Evolutionary conservation across 495 filamentous ascomycete species (phyloP).

Genomic region (Echria macrotheca): DNA sequence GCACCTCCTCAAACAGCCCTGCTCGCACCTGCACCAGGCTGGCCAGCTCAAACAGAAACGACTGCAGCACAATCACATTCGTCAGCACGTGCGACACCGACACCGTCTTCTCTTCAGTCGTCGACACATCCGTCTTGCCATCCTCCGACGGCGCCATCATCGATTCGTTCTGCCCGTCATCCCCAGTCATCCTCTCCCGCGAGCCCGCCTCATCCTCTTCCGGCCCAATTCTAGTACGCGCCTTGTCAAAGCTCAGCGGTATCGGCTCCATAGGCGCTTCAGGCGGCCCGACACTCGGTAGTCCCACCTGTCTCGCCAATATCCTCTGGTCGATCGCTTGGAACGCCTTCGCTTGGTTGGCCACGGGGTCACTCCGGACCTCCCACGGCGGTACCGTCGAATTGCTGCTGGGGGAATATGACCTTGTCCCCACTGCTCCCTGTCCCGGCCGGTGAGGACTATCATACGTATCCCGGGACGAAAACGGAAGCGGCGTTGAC

Average conservation of each 20-base stretch:
- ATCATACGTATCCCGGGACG: slow-evolving; percentile 26
- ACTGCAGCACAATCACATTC: slow-evolving; percentile 66
- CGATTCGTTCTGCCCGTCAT: slow-evolving; percentile 13
- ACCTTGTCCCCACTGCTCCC: slow-evolving; percentile 19
- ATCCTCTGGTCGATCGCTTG: slow-evolving; percentile 50
- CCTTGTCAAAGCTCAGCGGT: slow-evolving; percentile 33
- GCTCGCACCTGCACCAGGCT: slow-evolving; percentile 82
- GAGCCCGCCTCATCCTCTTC: not conserved
- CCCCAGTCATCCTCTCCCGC: slow-evolving; percentile 17
- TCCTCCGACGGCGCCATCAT: slow-evolving; percentile 34
- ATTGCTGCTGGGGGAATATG: slow-evolving; percentile 34
- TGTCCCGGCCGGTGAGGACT: too few species aligned
- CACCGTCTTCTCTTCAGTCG: slow-evolving; percentile 39
- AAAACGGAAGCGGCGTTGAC: slow-evolving; percentile 27
- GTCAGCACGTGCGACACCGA: slow-evolving; percentile 86
- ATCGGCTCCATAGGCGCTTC: slow-evolving; percentile 32
- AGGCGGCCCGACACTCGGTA: slow-evolving; percentile 24
- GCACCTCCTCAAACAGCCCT: slow-evolving; percentile 80
- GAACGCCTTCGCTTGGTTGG: slow-evolving; percentile 45
- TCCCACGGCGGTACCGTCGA: slow-evolving; percentile 17
- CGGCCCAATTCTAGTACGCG: slow-evolving; percentile 13
- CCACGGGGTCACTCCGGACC: slow-evolving; percentile 24
- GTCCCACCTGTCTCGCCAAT: slow-evolving; percentile 39
- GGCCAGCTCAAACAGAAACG: slow-evolving; percentile 84
- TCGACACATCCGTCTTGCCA: slow-evolving; percentile 31